Base-by-base conservation (phyloP, 75 land plant genomes). In the Selaginella moellendorffii region DNA sequence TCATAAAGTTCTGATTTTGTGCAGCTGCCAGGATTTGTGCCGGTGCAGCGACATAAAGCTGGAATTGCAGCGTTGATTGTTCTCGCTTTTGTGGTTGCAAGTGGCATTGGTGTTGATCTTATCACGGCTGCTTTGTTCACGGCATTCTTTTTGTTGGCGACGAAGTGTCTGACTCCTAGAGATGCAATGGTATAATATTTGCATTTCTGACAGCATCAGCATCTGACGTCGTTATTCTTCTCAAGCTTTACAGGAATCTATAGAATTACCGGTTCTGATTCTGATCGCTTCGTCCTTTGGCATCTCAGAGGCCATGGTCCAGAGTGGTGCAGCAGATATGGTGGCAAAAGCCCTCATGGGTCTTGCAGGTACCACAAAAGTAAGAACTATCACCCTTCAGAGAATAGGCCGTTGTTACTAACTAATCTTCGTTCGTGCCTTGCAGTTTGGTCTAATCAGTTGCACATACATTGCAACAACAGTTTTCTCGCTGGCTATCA, bases 381-480 rank as follows among this genome's bases (percentile, higher is more conserved):
- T 74, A 54, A 69, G 65, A 29, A 63, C 59, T 10, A 46, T 18
- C 14, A 46, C 51, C 51, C 51, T 46, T 10, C 10, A 18, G 10
- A 46, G 51, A 10, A 46, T 46, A 46, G 18, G 51, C 51, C 46
- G 46, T 36, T 5, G 10, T 36, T 36, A 36, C 14, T 36, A 36
- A 36, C 10, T 36, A 36, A 5, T 5, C 23, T 27, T 20, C 26
- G 2, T 53, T 5, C 10, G 46, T 36, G 27, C 18, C 0, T 12
- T 71, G 42, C 59, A 76, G 78, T 66, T 71, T 66, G 78, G 78
- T 14, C 69, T 76, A 17, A 71, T 76, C 21, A 53, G 56, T 9
- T 70, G 78, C 52, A 71, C 78, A 0, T 76, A 76, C 18, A 31
- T 76, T 60, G 78, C 78, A n/a, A 76, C 78, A 25, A 76, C 74